A percentile compares a stretch with the other conserved stretches of the same genome.
These are phyloP conservation scores for Pulveroboletus ravenelii DNA, from an alignment of 768 basidiomycete species.

Conservation along the genomic window DNA sequence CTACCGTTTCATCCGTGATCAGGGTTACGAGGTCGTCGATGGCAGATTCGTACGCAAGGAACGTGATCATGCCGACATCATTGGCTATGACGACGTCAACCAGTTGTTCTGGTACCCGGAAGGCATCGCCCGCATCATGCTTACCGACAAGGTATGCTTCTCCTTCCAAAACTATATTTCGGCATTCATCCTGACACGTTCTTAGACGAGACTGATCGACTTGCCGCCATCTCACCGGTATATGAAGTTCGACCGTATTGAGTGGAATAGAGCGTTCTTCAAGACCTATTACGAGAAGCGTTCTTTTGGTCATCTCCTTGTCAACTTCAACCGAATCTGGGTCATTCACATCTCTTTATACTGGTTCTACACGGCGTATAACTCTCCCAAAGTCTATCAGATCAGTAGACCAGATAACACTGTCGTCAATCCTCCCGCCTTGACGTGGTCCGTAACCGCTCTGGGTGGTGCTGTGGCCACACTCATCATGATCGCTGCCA, in stretches of 20 bases:
- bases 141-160: conserved; percentile 75
- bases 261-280: conserved; percentile 96
- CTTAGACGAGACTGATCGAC: conserved; percentile 84
- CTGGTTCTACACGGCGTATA: conserved; percentile 95
- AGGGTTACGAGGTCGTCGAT: conserved; percentile 94
- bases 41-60: conserved; percentile 93
- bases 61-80: conserved; percentile 88
- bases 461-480: conserved; percentile 96
- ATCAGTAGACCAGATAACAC: conserved; percentile 30
- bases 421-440: conserved; percentile 59
- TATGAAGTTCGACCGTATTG: conserved; percentile 95
- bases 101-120: conserved; percentile 99
- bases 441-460: conserved; percentile 91
- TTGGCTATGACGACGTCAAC: conserved; percentile 99
- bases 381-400: conserved; percentile 82
- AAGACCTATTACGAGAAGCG: conserved; percentile 99
- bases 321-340: conserved; percentile 99
- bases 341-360: conserved; percentile 93
- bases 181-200: background rate
- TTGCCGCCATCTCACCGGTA: conserved; percentile 88
- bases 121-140: conserved; percentile 87
- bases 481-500: conserved; percentile 92
- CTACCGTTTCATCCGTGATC: conserved; percentile 95
- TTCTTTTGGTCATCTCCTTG: conserved; percentile 91
- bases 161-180: background rate